Base-by-base conservation (phyloP, 257 asterid genomes). In the Ocimum tenuiflorum region DNA sequence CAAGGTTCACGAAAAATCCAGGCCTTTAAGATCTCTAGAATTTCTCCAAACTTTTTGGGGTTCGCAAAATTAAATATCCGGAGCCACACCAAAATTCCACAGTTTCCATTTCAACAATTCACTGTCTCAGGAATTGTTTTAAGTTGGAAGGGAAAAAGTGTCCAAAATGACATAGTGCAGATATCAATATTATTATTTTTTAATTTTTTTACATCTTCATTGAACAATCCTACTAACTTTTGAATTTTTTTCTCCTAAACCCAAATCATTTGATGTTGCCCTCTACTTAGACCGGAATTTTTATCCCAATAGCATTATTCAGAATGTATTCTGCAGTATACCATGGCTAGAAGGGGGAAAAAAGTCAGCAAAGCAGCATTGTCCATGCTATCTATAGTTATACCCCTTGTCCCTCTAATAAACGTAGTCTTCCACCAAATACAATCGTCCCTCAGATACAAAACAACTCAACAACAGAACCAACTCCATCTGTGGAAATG, bases 341-440 rank as follows among this genome's bases (percentile, higher is more conserved):
- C 52, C n/a, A n/a, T n/a, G n/a, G n/a, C 63, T 41, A 27, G 33
- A 13, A 18, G 11, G 24, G 27, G 12, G 36, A 31, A 52, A 42
- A 58, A 41, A 43, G 24, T 35, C 38, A 46, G 47, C 14, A 63
- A 65, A 68, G 68, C 39, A 51, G 59, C 47, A 52, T 39, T 62
- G 27, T 42, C 64, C 33, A 20, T 36, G 41, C 67, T 18, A 53
- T 47, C 15, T 33, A 54, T 22, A 13, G 42, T 13, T 45, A 38
- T 61, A 35, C 36, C 78, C 18, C 77, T 43, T 38, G 42, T 67
- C 48, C 54, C 42, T 29, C 50, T 36, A 42, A 59, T 1, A 24
- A 4, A 52, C 43, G 35, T 3, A 3, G 54, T 67, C 69, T 49
- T 66, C 69, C 41, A 52, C 38, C 13, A 39, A 64, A 55, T 1